Evolutionary conservation across 495 filamentous ascomycete genomes (phyloP).

Genomic region (Mycothermus thermophilus): DNA sequence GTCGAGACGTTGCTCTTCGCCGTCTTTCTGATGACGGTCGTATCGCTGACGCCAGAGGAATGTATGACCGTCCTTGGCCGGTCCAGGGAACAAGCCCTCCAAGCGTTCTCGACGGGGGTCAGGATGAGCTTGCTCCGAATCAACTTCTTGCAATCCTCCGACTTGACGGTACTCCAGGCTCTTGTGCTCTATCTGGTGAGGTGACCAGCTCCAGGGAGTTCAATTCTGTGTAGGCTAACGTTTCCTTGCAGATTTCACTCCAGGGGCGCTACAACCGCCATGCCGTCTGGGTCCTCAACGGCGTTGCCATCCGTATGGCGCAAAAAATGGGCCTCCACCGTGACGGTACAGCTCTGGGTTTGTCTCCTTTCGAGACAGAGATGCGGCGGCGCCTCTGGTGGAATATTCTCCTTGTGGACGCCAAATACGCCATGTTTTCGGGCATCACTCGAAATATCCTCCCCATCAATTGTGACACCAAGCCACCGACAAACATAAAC

Average conservation of each 20-base stretch:
- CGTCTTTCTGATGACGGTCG: constrained; percentile 38
- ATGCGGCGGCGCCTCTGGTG: constrained; percentile 60
- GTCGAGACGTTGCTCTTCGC: constrained; percentile 38
- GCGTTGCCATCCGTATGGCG: constrained; percentile 49
- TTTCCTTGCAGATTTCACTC: constrained; percentile 28
- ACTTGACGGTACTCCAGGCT: constrained; percentile 40
- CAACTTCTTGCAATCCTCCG: constrained; percentile 28
- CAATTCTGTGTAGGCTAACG: too few species aligned
- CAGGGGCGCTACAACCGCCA: constrained; percentile 38
- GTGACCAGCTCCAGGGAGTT: too few species aligned
- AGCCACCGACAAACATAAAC: constrained; percentile 39
- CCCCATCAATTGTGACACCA: constrained; percentile 34
- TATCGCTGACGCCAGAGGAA: constrained; percentile 35
- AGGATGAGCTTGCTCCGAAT: constrained; percentile 14
- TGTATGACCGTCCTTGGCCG: constrained; percentile 35
- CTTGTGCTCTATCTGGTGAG: constrained; percentile 40
- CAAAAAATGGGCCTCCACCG: constrained; percentile 62
- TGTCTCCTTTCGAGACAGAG: constrained; percentile 53
- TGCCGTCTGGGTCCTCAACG: constrained; percentile 38
- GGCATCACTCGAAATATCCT: constrained; percentile 46
- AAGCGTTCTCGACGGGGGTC: constrained; percentile 28
- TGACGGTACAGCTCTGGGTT: constrained; percentile 51
- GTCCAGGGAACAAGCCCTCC: constrained; percentile 26
- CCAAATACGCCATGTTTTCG: constrained; percentile 42
- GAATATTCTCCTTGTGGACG: constrained; percentile 57